Evolutionary conservation across 805 yeast genomes (phyloP), one percentile per base, ranked within the genome.

Genomic region (Metschnikowia peoriensis): DNA sequence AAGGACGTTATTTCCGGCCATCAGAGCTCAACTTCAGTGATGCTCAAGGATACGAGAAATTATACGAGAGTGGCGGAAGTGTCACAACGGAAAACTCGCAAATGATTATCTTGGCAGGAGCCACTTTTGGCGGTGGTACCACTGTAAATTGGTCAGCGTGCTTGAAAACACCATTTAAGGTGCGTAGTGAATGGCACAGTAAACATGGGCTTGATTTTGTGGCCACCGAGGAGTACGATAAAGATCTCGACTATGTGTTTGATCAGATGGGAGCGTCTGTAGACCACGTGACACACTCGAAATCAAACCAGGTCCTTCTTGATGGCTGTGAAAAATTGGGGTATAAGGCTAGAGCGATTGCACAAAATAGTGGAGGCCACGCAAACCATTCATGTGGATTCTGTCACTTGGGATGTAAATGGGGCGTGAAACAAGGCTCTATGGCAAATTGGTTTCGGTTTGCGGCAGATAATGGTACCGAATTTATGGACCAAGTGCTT

Each of bases 71-170:
- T 8, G 61, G 64, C 1, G 83, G 82, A 1, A 46, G 61, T 1
- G 6, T 79, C 2, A 47, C 70, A n/a, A 57, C 77, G 8, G 48
- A 39, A 7, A 73, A 72, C 54, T 70, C 68, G 43, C 71, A 71
- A 43, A 46, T 72, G 12, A 51, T 68, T 10, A 54, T 78, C 2
- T 60, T 80, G 43, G 82, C 84, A 0, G 85, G 84, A 7, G 57
- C 82, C 2, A 78, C 81, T 0, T 76, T 81, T 50, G 85, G 85
- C 7, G 85, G 85, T 12, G 85, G 85, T 7, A 69, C 81, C 7
- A 79, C 84, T 12, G 76, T 81, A 41, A 81, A 81, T 65, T 81
- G 85, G 85, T 74, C 79, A 11, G 84, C 84, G 15, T 70, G 78
- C 52, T 59, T 81, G 50, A 71, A 69, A 39, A 77, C 84, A 0